Evolutionary conservation across 2,329 filamentous ascomycete genomes (phyloP), one percentile per base, ranked within the genome.

Genomic region (Hypoxylon sp.): DNA sequence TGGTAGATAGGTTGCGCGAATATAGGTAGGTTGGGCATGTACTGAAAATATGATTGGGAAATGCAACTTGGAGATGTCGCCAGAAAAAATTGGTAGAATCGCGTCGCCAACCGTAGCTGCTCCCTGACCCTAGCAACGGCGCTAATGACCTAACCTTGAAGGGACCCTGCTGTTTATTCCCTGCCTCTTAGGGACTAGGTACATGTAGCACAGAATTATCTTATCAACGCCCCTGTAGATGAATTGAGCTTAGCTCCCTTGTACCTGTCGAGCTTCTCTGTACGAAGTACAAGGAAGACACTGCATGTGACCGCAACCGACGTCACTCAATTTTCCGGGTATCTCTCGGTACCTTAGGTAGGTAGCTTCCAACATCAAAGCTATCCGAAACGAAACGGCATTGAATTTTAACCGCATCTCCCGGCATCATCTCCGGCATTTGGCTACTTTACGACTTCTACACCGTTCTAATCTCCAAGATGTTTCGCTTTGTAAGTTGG

Each of bases 401-500:
- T 41, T 19, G 66, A 64, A 62, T 57, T 57, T 39, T 47, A 68
- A 65, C 64, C 26, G 59, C 65, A 60, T 24, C 57, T 32, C 48
- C 22, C 37, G 39, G 26, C 39, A 26, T 15, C 32, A 51, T 0
- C 37, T 26, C n/a, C 32, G 26, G 19, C 49, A 59, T 56, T 56
- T 17, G 34, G 57, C 44, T 53, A 17, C 5, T 48, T 48, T n/a
- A 11, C 22, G 6, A 3, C 17, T 50, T 15, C 5, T 17, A 8
- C 30, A 46, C 19, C 37, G 6, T 22, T 10, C 24, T 19, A n/a
- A 47, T 43, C 56, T 54, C 59, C 72, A 79, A 64, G 26, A 83
- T 83, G 81, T 83, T 83, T 65, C 76, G 80, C 46, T 82, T 83
- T 59, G 81, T 83, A 74, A 75, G 80, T 76, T 44, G 17, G 20